These are phyloP conservation scores for Phoma herbarum DNA, from an alignment of 2,329 filamentous ascomycete species.

Conservation along the genomic window DNA sequence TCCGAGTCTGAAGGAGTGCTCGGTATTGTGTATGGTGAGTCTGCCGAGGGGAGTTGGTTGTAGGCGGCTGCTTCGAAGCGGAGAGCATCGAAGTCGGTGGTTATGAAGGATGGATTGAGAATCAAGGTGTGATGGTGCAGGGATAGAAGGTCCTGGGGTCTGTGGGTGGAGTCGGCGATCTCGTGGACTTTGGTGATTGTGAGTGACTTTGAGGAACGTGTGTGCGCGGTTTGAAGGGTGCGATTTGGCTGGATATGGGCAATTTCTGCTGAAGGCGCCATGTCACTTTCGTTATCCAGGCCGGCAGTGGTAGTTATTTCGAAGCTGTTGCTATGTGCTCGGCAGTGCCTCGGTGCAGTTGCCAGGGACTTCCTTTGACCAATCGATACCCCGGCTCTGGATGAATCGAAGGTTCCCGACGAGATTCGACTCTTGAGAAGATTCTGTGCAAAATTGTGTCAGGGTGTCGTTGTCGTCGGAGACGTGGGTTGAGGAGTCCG, in stretches of 20 bases:
- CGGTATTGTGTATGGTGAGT: neutral
- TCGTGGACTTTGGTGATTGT: neutral
- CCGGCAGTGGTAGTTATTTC: too few species aligned
- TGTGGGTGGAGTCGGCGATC: neutral
- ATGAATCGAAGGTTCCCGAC: neutral
- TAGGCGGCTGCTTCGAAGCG: constrained; percentile 47
- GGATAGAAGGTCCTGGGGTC: neutral
- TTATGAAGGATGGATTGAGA: constrained; percentile 36
- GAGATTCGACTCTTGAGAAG: too few species aligned
- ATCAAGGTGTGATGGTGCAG: constrained; percentile 17
- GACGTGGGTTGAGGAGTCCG: neutral
- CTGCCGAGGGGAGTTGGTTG: constrained; percentile 30
- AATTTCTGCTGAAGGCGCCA: constrained; percentile 4
- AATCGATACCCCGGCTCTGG: neutral
- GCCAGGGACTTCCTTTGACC: neutral
- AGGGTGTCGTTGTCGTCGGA: neutral
- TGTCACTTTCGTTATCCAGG: neutral
- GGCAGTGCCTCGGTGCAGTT: neutral
- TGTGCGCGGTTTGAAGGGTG: neutral
- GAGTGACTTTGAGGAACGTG: neutral
- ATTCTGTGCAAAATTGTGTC: too few species aligned
- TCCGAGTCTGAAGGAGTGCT: neutral
- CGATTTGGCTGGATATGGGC: neutral
- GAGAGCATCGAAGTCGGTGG: constrained; percentile 44
- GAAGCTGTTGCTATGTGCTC: neutral